These are phyloP conservation scores for Lobosporangium transversale DNA, from an alignment of 192 early-diverging fungal genomes.

Conservation along the genomic window DNA sequence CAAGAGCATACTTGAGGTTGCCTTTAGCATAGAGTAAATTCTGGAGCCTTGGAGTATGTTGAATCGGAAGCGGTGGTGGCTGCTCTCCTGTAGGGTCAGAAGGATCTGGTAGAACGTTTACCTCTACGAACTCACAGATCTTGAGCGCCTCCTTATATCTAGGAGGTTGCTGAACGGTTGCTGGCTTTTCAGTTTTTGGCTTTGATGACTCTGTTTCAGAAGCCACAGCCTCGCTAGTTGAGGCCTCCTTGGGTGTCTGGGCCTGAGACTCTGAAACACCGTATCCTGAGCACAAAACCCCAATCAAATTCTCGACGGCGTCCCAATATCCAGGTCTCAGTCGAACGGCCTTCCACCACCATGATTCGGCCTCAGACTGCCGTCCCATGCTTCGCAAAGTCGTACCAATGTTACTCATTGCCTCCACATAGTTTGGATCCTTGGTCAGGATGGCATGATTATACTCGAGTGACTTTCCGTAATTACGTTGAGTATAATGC, in stretches of 20 bases:
- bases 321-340: conserved; percentile 94
- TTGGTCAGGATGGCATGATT: conserved; percentile 84
- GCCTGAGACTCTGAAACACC: conserved; percentile 26
- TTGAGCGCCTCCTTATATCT: conserved; percentile 83
- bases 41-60: conserved; percentile 77
- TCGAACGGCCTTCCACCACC: conserved; percentile 85
- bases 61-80: conserved; percentile 60
- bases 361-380: conserved; percentile 77
- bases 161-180: conserved; percentile 47
- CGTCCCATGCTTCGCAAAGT: conserved; percentile 85
- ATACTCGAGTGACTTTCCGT: conserved; percentile 78
- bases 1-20: conserved; percentile 82
- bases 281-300: conserved; percentile 72
- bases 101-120: conserved; percentile 57
- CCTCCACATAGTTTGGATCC: conserved; percentile 89
- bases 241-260: conserved; percentile 11
- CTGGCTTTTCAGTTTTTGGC: conserved; percentile 14
- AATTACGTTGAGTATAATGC: conserved; percentile 81
- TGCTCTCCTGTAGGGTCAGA: conserved; percentile 39
- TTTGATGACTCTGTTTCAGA: conserved; percentile 18
- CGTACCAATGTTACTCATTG: conserved; percentile 91
- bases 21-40: conserved; percentile 90
- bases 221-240: conserved; percentile 9
- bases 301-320: conserved; percentile 88
- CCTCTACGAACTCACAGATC: conserved; percentile 84